phyloP scores from a whole-genome alignment of 768 basidiomycete species.

The Phylloporus rhodoxanthus region DNA sequence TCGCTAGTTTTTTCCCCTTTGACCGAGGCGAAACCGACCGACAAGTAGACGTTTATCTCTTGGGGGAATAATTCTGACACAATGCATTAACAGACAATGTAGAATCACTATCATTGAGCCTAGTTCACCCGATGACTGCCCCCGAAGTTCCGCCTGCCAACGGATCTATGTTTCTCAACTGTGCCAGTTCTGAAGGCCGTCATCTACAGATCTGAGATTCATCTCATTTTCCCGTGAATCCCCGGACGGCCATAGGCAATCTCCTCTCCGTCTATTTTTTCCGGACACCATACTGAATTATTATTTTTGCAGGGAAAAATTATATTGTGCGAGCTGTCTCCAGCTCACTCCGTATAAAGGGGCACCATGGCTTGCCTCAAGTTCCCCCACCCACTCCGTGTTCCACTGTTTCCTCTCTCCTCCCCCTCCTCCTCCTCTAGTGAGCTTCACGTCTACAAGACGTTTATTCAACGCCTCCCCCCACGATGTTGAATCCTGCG shows the following conservation, averaged over 20 bases:
- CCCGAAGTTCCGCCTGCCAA: constrained; percentile 15
- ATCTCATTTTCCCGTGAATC: constrained; percentile 32
- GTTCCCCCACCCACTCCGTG: constrained; percentile 12
- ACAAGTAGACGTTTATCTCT: constrained; percentile 1
- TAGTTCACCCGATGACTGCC: constrained; percentile 22
- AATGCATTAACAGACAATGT: constrained; percentile 8
- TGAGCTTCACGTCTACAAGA: neutral
- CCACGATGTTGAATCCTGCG: constrained; percentile 27
- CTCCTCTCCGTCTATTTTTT: constrained; percentile 30
- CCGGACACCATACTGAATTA: constrained; percentile 24
- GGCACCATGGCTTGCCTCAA: constrained; percentile 6
- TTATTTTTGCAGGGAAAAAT: constrained; percentile 20
- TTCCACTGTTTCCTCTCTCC: neutral
- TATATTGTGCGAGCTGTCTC: constrained; percentile 21
- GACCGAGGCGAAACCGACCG: neutral
- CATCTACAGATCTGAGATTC: constrained; percentile 31
- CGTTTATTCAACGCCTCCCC: neutral
- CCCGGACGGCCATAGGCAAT: constrained; percentile 29
- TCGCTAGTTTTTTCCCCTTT: neutral
- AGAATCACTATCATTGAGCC: constrained; percentile 8
- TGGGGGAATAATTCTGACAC: constrained; percentile 4
- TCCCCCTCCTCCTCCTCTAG: neutral
- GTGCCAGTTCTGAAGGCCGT: constrained; percentile 22
- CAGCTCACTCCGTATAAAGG: constrained; percentile 29
- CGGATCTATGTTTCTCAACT: constrained; percentile 31